phyloP scores from a whole-genome alignment of 2,329 filamentous ascomycete species.

The Diaporthe sp. region DNA sequence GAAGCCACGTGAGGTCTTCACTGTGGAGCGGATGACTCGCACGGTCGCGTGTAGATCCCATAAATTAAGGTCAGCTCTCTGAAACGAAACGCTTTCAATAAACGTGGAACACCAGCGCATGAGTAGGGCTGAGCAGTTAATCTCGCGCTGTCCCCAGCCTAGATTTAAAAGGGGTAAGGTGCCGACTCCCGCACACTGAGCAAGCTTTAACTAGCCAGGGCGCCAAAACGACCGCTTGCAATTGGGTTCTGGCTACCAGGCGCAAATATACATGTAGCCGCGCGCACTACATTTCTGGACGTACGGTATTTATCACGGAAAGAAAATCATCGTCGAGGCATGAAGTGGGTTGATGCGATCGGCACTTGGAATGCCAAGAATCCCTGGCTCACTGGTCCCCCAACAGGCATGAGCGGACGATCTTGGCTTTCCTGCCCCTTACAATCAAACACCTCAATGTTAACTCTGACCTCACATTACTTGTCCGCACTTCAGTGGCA shows the following conservation, averaged over 20 bases:
- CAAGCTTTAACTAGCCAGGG: neutral
- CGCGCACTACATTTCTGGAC: neutral
- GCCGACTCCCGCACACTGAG: neutral
- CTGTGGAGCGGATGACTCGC: neutral
- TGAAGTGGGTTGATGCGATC: neutral
- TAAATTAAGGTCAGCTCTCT: neutral
- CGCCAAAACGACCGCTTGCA: neutral
- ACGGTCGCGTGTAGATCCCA: neutral
- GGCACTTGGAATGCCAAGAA: neutral
- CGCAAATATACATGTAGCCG: neutral
- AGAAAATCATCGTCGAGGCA: neutral
- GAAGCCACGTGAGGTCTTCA: slow-evolving; percentile 1
- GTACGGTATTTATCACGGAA: neutral
- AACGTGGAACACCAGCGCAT: neutral
- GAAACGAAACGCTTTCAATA: neutral
- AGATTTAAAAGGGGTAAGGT: slow-evolving; percentile 10
- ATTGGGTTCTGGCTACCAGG: neutral
- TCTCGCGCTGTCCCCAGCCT: slow-evolving; percentile 7
- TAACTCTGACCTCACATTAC: too few species aligned
- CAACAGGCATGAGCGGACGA: too few species aligned
- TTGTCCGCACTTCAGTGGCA: too few species aligned
- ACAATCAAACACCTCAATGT: too few species aligned
- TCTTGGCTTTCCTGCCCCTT: too few species aligned
- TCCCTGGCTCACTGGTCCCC: neutral
- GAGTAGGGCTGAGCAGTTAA: slow-evolving; percentile 16